These are phyloP conservation scores for Saccharomycopsis microspora DNA, from an alignment of 805 yeast species.

Conservation along the genomic window DNA sequence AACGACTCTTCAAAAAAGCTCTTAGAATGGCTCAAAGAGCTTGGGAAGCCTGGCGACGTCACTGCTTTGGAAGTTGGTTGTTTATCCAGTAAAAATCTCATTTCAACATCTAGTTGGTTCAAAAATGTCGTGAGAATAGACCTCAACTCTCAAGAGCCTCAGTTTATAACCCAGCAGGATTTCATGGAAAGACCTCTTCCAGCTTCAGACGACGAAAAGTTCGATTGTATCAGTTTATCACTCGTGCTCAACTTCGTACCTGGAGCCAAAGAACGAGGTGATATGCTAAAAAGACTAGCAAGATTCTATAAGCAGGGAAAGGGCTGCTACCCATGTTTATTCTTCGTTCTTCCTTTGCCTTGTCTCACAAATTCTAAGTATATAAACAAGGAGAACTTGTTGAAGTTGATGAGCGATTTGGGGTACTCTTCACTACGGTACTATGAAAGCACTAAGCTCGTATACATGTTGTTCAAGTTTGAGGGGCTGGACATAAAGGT, in stretches of 20 bases:
- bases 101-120: conserved; percentile 49
- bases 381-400: conserved; percentile 34
- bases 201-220: conserved; percentile 27
- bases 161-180: conserved; percentile 57
- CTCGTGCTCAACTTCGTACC: conserved; percentile 86
- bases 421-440: conserved; percentile 42
- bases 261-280: conserved; percentile 55
- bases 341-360: conserved; percentile 81
- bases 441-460: conserved; percentile 59
- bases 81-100: conserved; percentile 53
- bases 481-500: conserved; percentile 19
- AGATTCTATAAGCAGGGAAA: conserved; percentile 33
- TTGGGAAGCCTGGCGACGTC: conserved; percentile 16
- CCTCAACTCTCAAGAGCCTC: conserved; percentile 66
- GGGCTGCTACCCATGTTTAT: conserved; percentile 31
- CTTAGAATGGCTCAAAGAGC: conserved; percentile 54
- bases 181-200: conserved; percentile 74
- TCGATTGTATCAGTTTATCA: conserved; percentile 68
- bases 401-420: conserved; percentile 39
- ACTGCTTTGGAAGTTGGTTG: conserved; percentile 78
- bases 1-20: conserved; percentile 84
- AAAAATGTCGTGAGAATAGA: conserved; percentile 53
- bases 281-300: conserved; percentile 56
- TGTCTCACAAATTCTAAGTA: conserved; percentile 80
- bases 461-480: conserved; percentile 59